Percentiles rank a stretch among this genome's conserved stretches.
Evolutionary conservation across 768 basidiomycete species (phyloP).

Genomic region (Suillus spraguei): DNA sequence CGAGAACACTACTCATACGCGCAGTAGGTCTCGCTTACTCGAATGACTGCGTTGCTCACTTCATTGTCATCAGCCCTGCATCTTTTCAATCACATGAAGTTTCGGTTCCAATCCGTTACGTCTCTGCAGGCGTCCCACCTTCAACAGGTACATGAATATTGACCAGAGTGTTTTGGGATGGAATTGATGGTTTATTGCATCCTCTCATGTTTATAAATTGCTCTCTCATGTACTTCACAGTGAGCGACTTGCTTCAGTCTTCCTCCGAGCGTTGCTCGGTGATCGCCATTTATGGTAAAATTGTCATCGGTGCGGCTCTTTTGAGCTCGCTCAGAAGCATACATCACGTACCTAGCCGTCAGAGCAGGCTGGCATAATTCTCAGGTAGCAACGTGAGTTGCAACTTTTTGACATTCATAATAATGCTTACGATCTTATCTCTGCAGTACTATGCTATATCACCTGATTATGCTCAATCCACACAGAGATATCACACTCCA

Average conservation of each 20-base stretch:
- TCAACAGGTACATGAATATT: conserved; percentile 73
- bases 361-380: conserved; percentile 81
- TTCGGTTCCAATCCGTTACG: conserved; percentile 62
- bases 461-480: conserved; percentile 71
- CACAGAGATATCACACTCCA: conserved; percentile 80
- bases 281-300: conserved; percentile 67
- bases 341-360: conserved; percentile 82
- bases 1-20: conserved; percentile 61
- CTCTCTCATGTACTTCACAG: conserved; percentile 37
- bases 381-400: conserved; percentile 69
- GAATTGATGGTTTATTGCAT: conserved; percentile 61
- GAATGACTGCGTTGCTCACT: conserved; percentile 5
- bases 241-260: conserved; percentile 69
- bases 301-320: conserved; percentile 77
- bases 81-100: conserved; percentile 45
- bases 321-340: conserved; percentile 80
- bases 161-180: conserved; percentile 71
- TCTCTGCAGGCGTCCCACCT: conserved; percentile 60
- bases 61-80: conserved; percentile 45
- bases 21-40: conserved; percentile 48
- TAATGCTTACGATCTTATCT: background rate
- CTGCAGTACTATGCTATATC: conserved; percentile 72
- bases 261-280: conserved; percentile 74
- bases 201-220: conserved; percentile 10
- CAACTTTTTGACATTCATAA: background rate